Conservation (phyloP, 768 basidiomycete genomes). For the Tremella fuciformis region DNA sequence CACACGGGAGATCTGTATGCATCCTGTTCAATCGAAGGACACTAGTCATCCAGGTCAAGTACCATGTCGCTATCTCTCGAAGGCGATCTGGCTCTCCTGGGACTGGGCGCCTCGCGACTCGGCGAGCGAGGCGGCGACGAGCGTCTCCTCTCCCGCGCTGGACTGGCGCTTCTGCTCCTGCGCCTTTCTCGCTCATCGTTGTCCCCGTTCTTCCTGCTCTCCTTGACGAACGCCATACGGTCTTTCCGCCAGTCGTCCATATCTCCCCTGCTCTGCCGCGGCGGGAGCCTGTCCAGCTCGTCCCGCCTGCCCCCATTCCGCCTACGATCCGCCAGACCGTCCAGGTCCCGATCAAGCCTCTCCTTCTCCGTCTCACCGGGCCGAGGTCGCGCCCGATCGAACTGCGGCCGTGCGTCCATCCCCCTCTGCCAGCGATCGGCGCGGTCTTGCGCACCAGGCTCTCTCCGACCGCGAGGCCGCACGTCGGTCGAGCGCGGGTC, state of each 20-base stretch:
- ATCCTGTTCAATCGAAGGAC: background rate
- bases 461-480: conserved; percentile 15
- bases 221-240: conserved; percentile 4
- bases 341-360: conserved; percentile 16
- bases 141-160: conserved; percentile 2
- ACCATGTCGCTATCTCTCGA: conserved; percentile 38
- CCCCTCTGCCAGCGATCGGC: conserved; percentile 26
- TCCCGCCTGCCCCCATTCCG: conserved; percentile 1
- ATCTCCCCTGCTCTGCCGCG: conserved; percentile 1
- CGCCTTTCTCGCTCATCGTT: conserved; percentile 20
- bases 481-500: conserved; percentile 19
- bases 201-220: conserved; percentile 11
- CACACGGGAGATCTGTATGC: conserved; percentile 6
- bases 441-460: background rate
- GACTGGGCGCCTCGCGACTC: conserved; percentile 1
- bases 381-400: background rate
- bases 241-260: conserved; percentile 14
- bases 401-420: conserved; percentile 20
- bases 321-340: conserved; percentile 11
- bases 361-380: conserved; percentile 1
- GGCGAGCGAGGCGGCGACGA: background rate
- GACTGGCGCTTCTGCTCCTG: conserved; percentile 17
- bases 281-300: background rate
- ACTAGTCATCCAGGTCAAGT: conserved; percentile 30
- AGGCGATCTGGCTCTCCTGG: background rate